Conservation (phyloP, 176 grass and related monocot species). For the Microstegium vimineum region DNA sequence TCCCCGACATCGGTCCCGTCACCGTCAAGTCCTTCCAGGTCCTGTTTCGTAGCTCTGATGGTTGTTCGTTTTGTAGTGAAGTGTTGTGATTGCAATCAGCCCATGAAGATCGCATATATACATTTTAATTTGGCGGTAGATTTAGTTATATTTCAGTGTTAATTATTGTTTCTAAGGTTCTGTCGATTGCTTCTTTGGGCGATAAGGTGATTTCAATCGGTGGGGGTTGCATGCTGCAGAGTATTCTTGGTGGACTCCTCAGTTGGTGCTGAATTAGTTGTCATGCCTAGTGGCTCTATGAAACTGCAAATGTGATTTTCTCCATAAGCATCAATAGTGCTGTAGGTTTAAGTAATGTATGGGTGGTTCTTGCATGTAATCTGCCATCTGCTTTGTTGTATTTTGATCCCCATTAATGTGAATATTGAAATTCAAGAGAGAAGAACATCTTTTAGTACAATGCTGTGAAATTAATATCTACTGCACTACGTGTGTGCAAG, state of each 20-base stretch:
- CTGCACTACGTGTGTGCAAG: neutral
- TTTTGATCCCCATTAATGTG: neutral
- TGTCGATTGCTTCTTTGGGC: neutral
- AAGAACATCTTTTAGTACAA: neutral
- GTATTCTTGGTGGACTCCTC: neutral
- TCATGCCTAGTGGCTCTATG: neutral
- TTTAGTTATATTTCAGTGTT: neutral
- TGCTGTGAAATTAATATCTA: neutral
- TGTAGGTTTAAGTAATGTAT: neutral
- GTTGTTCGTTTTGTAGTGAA: neutral
- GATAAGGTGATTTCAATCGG: neutral
- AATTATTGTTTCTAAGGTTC: neutral
- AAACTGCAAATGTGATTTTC: neutral
- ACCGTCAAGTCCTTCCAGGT: constrained; percentile 39
- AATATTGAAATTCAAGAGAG: neutral
- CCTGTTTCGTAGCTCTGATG: constrained; percentile 27
- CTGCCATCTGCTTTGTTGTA: neutral
- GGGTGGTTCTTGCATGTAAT: neutral
- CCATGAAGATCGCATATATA: neutral
- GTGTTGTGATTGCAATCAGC: neutral
- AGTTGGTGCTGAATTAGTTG: neutral
- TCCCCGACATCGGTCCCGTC: constrained; percentile 31
- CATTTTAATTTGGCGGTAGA: neutral
- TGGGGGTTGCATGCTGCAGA: neutral
- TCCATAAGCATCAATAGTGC: neutral